These are phyloP conservation scores for Kernera saxatilis DNA, from an alignment of 345 rosid species.

Conservation along the genomic window DNA sequence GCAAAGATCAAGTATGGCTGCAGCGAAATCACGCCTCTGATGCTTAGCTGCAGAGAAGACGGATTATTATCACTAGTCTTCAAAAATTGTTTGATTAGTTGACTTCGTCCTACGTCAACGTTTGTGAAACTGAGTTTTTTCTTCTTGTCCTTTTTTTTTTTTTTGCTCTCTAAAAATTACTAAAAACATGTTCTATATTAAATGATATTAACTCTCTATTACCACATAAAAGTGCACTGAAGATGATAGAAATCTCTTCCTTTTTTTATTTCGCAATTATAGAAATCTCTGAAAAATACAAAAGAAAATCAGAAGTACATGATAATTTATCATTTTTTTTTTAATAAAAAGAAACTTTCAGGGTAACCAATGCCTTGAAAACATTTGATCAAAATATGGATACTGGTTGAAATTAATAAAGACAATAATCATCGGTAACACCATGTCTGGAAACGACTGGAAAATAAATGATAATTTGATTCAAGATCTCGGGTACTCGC, in stretches of 20 bases:
- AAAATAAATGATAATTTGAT: background rate
- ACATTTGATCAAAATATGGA: background rate
- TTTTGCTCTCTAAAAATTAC: background rate
- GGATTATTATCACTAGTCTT: background rate
- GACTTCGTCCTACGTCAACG: background rate
- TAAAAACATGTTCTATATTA: too few species aligned
- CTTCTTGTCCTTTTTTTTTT: background rate
- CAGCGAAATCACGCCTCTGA: conserved; percentile 11
- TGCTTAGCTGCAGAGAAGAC: conserved; percentile 22
- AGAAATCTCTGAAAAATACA: too few species aligned
- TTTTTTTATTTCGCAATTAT: too few species aligned
- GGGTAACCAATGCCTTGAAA: background rate
- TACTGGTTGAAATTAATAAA: background rate
- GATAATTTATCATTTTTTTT: too few species aligned
- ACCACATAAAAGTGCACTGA: too few species aligned
- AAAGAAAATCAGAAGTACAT: too few species aligned
- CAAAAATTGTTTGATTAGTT: background rate
- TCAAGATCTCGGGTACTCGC: background rate
- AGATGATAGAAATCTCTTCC: too few species aligned
- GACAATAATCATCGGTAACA: background rate
- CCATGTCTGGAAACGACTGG: background rate
- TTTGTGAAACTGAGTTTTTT: background rate
- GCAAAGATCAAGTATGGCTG: conserved; percentile 5
- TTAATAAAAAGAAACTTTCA: background rate
- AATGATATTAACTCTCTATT: too few species aligned